Percentiles rank a stretch among this genome's conserved stretches.
Conservation (phyloP, 2,329 filamentous ascomycete genomes). For the Paecilomyces dactylethromorphus region DNA sequence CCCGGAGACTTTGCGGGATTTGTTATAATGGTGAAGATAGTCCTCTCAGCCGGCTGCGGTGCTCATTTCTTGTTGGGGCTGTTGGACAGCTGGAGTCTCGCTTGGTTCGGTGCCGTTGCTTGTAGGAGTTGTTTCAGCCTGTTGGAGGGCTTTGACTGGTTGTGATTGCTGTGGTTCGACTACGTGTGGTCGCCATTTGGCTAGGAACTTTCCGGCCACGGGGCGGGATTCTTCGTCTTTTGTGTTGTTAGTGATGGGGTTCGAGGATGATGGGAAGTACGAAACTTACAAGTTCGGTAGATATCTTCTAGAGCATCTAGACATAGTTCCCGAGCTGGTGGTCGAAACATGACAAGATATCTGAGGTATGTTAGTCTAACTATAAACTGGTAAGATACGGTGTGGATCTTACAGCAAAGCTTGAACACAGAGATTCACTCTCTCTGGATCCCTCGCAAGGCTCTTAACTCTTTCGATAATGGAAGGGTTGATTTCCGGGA, state of each 20-base stretch:
- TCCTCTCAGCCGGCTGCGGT: not conserved
- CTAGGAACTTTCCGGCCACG: conserved; percentile 47
- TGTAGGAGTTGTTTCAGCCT: not conserved
- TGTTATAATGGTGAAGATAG: not conserved
- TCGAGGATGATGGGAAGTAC: not conserved
- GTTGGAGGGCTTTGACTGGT: not conserved
- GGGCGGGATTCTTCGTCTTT: conserved; percentile 42
- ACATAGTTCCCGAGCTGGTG: conserved; percentile 51
- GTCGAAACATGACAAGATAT: conserved; percentile 54
- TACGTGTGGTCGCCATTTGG: conserved; percentile 49
- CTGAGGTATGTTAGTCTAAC: conserved; percentile 19
- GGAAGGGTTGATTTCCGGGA: conserved; percentile 67
- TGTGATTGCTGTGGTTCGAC: conserved; percentile 10
- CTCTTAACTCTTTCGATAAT: conserved; percentile 67
- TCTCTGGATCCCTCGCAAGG: conserved; percentile 57
- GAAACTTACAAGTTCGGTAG: conserved; percentile 46
- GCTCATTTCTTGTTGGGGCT: not conserved
- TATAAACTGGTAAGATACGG: conserved; percentile 8
- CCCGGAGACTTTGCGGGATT: not conserved
- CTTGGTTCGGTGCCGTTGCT: conserved; percentile 1
- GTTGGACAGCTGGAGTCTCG: not conserved
- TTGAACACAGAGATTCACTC: conserved; percentile 53
- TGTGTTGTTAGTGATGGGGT: conserved; percentile 3
- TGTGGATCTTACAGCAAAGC: conserved; percentile 46
- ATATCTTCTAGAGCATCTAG: conserved; percentile 54